phyloP scores from a whole-genome alignment of 345 rosid species.

The Bruguiera sexangula region DNA sequence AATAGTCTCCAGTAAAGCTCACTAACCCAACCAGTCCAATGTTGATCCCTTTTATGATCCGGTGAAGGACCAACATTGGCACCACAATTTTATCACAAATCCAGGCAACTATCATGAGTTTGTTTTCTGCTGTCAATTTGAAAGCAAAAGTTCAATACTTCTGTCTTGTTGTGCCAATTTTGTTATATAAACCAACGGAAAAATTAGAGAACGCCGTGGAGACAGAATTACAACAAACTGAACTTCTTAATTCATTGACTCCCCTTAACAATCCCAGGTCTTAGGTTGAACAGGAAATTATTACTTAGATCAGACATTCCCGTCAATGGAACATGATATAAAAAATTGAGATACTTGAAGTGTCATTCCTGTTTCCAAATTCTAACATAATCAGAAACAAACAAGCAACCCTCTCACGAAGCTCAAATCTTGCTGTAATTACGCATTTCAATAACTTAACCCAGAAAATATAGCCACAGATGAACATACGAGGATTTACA shows the following conservation, averaged over 20 bases:
- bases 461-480: too few species aligned
- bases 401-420: neutral
- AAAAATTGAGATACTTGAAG: neutral
- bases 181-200: neutral
- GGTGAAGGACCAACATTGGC: too few species aligned
- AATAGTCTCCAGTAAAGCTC: too few species aligned
- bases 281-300: neutral
- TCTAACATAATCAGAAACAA: slow-evolving; percentile 9
- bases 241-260: neutral
- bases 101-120: too few species aligned
- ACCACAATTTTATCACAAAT: too few species aligned
- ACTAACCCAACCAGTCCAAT: too few species aligned
- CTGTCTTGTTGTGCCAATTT: neutral
- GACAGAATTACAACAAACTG: neutral
- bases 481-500: neutral
- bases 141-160: too few species aligned
- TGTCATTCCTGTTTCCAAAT: slow-evolving; percentile 4
- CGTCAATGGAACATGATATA: neutral
- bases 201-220: too few species aligned
- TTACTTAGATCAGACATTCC: slow-evolving; percentile 7
- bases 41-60: too few species aligned
- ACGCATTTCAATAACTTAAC: neutral
- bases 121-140: too few species aligned
- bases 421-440: neutral
- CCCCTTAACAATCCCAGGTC: neutral